These are phyloP conservation scores for Pseudovirgaria hyperparasitica DNA, from an alignment of 2,329 filamentous ascomycete species.

Conservation along the genomic window DNA sequence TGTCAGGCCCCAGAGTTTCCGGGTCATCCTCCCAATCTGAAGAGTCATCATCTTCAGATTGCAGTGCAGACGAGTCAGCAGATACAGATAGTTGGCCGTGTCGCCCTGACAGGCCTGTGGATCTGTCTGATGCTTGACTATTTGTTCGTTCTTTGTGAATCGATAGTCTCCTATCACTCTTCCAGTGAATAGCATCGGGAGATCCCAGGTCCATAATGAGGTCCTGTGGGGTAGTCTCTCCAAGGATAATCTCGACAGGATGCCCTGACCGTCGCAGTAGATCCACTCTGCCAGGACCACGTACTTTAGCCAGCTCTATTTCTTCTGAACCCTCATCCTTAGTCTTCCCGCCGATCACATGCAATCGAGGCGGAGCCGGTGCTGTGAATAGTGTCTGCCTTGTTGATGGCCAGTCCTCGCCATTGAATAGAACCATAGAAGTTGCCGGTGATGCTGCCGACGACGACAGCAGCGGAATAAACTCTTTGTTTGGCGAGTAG, in stretches of 20 bases:
- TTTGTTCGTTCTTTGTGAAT: conserved; percentile 48
- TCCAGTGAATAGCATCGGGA: conserved; percentile 86
- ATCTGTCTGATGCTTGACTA: conserved; percentile 23
- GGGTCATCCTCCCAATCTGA: conserved; percentile 32
- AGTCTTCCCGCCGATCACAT: conserved; percentile 54
- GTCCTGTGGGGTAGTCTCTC: conserved; percentile 84
- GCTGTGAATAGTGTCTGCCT: conserved; percentile 66
- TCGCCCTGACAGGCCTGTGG: conserved; percentile 17
- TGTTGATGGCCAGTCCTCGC: conserved; percentile 80
- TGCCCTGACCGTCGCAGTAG: conserved; percentile 57
- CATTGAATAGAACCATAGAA: conserved; percentile 84
- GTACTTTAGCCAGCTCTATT: conserved; percentile 65
- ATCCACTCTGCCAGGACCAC: conserved; percentile 68
- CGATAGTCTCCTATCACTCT: conserved; percentile 77
- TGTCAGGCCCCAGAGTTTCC: conserved; percentile 36
- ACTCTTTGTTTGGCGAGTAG: conserved; percentile 67
- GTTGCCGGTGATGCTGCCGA: conserved; percentile 62
- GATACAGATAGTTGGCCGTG: conserved; percentile 10
- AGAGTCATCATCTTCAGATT: conserved; percentile 28
- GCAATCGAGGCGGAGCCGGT: conserved; percentile 57
- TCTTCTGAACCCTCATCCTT: conserved; percentile 80
- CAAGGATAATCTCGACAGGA: conserved; percentile 60
- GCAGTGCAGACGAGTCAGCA: conserved; percentile 12
- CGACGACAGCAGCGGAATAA: conserved; percentile 74
- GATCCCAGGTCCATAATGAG: conserved; percentile 82